Conservation (phyloP, 805 yeast species). For the Metschnikowia lachancei region DNA sequence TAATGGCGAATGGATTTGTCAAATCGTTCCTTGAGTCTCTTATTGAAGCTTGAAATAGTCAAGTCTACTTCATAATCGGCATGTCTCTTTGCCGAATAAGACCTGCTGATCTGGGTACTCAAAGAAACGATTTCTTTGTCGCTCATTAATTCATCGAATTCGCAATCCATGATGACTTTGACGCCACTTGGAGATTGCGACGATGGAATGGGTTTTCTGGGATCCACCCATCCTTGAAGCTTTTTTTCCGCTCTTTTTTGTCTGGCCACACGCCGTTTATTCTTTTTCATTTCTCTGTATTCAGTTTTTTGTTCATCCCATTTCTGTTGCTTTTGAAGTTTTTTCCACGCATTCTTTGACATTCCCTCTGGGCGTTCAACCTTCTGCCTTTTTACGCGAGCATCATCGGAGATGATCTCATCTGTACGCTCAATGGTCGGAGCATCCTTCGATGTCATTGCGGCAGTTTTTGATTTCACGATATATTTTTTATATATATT, state of each 20-base stretch:
- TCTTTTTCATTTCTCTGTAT: slow-evolving; percentile 50
- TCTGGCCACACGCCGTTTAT: slow-evolving; percentile 43
- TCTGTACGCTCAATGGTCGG: neutral
- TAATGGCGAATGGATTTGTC: slow-evolving; percentile 59
- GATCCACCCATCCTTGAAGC: slow-evolving; percentile 14
- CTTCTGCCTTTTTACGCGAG: slow-evolving; percentile 16
- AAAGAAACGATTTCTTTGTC: slow-evolving; percentile 68
- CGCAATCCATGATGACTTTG: slow-evolving; percentile 77
- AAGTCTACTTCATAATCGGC: slow-evolving; percentile 58
- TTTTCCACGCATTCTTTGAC: slow-evolving; percentile 84
- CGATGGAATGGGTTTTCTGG: slow-evolving; percentile 33
- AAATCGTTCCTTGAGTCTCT: slow-evolving; percentile 64
- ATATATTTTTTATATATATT: too few species aligned
- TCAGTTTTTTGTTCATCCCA: slow-evolving; percentile 68
- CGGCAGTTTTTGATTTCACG: neutral
- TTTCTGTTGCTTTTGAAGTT: slow-evolving; percentile 52
- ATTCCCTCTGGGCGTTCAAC: slow-evolving; percentile 71
- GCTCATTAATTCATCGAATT: slow-evolving; percentile 85
- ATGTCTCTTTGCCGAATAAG: slow-evolving; percentile 74
- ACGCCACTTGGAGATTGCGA: slow-evolving; percentile 51
- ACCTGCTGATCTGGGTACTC: slow-evolving; percentile 75
- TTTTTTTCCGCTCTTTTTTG: slow-evolving; percentile 32
- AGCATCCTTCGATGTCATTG: neutral
- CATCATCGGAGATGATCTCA: neutral
- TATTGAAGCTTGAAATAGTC: slow-evolving; percentile 61